phyloP scores from a whole-genome alignment of 768 basidiomycete species.

The Agaricus bisporus region DNA sequence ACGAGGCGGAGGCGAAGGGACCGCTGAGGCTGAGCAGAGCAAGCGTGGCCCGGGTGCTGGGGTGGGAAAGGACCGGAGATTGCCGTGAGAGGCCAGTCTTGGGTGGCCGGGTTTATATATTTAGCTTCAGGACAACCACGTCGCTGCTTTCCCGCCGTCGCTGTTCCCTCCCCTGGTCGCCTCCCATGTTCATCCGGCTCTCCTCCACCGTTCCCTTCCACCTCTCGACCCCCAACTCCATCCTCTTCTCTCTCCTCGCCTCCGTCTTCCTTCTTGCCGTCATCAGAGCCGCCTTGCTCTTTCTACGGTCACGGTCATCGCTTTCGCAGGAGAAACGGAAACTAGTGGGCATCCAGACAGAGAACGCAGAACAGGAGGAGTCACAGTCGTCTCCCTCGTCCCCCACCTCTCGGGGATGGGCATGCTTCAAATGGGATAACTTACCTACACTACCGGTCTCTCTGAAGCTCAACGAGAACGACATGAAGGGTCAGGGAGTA shows the following conservation, averaged over 20 bases:
- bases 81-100: neutral
- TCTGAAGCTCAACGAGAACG: constrained; percentile 3
- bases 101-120: too few species aligned
- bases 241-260: constrained; percentile 12
- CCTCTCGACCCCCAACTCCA: constrained; percentile 7
- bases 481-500: constrained; percentile 11
- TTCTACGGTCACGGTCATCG: constrained; percentile 15
- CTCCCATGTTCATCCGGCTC: constrained; percentile 20
- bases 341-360: constrained; percentile 12
- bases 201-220: constrained; percentile 13
- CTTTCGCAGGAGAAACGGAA: constrained; percentile 16
- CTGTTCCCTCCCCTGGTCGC: constrained; percentile 16
- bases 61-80: constrained; percentile 2
- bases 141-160: constrained; percentile 11
- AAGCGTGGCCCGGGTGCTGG: neutral
- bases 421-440: constrained; percentile 25
- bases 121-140: neutral
- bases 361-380: constrained; percentile 10
- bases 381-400: neutral
- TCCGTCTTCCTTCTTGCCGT: constrained; percentile 18
- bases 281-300: constrained; percentile 17
- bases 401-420: constrained; percentile 20
- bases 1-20: neutral
- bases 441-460: constrained; percentile 19
- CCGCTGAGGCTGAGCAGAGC: too few species aligned